A percentile compares a stretch with the other conserved stretches of the same genome.
Evolutionary conservation across 2,329 filamentous ascomycete genomes (phyloP).

Genomic region (Helotiales sp.): DNA sequence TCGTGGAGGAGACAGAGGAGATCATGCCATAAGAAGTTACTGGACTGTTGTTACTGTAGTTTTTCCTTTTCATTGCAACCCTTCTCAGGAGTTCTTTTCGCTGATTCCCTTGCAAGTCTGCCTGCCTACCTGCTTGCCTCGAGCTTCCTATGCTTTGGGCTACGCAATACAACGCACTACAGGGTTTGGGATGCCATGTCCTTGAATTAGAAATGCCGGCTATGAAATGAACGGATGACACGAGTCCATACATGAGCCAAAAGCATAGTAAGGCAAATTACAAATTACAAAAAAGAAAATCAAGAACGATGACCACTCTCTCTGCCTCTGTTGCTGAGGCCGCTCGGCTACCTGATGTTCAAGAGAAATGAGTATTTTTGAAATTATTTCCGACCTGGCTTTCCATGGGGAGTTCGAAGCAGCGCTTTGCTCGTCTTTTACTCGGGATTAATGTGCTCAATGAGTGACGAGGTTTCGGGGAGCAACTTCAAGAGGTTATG

Average conservation of each 20-base stretch:
- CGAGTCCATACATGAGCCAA: constrained; percentile 10
- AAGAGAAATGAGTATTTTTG: too few species aligned
- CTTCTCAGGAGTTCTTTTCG: constrained; percentile 13
- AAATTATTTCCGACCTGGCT: too few species aligned
- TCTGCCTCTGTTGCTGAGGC: background rate
- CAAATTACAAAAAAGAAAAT: background rate
- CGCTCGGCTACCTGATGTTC: too few species aligned
- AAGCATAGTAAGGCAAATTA: constrained; percentile 12
- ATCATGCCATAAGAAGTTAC: constrained; percentile 46
- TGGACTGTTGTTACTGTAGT: constrained; percentile 15
- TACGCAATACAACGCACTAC: background rate
- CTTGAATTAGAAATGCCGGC: background rate
- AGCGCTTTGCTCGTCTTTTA: too few species aligned
- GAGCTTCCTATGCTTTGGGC: background rate
- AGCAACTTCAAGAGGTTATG: too few species aligned
- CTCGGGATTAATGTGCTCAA: too few species aligned
- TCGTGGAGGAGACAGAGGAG: constrained; percentile 84
- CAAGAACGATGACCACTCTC: background rate
- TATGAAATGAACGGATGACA: constrained; percentile 5
- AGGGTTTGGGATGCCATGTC: background rate
- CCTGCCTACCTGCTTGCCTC: background rate
- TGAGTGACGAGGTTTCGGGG: too few species aligned
- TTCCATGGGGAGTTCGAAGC: too few species aligned
- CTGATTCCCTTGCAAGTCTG: constrained; percentile 1
- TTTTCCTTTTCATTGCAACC: constrained; percentile 9